Conservation (phyloP, 164 flowering plant species). For the Tinospora cordifolia region DNA sequence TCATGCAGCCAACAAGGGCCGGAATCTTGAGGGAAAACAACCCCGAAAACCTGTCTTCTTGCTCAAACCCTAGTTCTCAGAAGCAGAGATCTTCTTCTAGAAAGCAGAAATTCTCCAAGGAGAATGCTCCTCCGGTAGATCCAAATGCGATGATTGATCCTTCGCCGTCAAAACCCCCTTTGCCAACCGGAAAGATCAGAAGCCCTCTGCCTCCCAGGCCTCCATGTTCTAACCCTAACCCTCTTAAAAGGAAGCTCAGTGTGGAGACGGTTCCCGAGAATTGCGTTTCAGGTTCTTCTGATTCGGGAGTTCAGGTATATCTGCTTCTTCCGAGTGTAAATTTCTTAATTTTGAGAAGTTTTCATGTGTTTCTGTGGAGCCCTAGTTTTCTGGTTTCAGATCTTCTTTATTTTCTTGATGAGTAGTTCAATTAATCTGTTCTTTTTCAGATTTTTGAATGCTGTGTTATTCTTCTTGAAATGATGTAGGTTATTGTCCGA, state of each 20-base stretch:
- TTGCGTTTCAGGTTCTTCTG: slow-evolving; percentile 26
- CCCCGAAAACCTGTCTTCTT: slow-evolving; percentile 14
- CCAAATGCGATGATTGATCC: slow-evolving; percentile 25
- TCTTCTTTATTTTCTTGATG: background rate
- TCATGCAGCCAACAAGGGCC: slow-evolving; percentile 46
- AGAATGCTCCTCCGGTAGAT: slow-evolving; percentile 55
- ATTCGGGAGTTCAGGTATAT: slow-evolving; percentile 79
- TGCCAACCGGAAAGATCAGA: slow-evolving; percentile 36
- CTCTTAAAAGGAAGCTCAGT: slow-evolving; percentile 63
- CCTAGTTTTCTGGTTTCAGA: background rate
- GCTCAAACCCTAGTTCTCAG: slow-evolving; percentile 31
- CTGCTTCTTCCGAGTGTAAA: background rate
- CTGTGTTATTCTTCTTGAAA: background rate
- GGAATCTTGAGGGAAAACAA: slow-evolving; percentile 39
- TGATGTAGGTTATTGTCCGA: slow-evolving; percentile 63
- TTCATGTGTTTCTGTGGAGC: background rate
- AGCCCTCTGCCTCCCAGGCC: slow-evolving; percentile 86
- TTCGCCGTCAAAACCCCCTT: slow-evolving; percentile 21
- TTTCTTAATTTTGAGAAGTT: background rate
- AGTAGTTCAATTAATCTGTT: background rate
- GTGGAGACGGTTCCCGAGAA: slow-evolving; percentile 43
- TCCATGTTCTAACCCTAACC: slow-evolving; percentile 42
- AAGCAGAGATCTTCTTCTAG: slow-evolving; percentile 38
- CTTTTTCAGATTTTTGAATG: background rate
- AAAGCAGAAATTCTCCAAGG: slow-evolving; percentile 36